Evolutionary conservation across 768 basidiomycete genomes (phyloP), one percentile per base, ranked within the genome.

Genomic region (Jaapia argillacea): DNA sequence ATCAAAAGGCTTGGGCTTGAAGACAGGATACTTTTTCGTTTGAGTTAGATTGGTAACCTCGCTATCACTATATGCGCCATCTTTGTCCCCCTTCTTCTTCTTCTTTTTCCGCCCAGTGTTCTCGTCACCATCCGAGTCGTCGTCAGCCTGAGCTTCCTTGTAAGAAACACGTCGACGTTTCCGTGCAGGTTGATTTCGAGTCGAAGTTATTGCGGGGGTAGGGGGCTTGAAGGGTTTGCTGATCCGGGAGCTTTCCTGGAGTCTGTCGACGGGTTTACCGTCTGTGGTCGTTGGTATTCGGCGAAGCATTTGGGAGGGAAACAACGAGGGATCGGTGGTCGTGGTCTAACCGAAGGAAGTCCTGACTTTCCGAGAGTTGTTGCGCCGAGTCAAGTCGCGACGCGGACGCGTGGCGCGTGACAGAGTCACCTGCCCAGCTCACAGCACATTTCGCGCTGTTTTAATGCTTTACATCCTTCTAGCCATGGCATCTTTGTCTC

Each of bases 81-180:
- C 78, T 48, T 63, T 72, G 28, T 76, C 74, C 48, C 63, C 71
- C 41, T 72, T 74, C 58, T 74, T 81, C 55, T 78, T 80, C 61
- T 77, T 84, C 63, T 74, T 80, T 45, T 65, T 67, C 22, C 58
- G 55, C 23, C 58, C 60, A 26, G 56, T 59, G 42, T 79, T 76
- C 23, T 69, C 64, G 47, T 85, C 81, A 0, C 69, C 66, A 47
- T 77, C 77, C 18, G 75, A 72, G 40, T 68, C 77, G 40, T 77
- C 75, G 4, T 54, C 68, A 36, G 71, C 77, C 48, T 77, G 69
- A 3, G 59, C 57, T 40, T 75, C 86, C 53, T 85, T 87, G 70
- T 94, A 94, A 0, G 84, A 88, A 20, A 91, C 79, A 10, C 86
- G 79, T 55, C 89, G 93, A 40, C 91, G 78, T 59, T 94, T 96